Percentiles rank a stretch among this genome's conserved stretches.
phyloP scores from a whole-genome alignment of 2,329 filamentous ascomycete species.

The Sporothrix brasiliensis region DNA sequence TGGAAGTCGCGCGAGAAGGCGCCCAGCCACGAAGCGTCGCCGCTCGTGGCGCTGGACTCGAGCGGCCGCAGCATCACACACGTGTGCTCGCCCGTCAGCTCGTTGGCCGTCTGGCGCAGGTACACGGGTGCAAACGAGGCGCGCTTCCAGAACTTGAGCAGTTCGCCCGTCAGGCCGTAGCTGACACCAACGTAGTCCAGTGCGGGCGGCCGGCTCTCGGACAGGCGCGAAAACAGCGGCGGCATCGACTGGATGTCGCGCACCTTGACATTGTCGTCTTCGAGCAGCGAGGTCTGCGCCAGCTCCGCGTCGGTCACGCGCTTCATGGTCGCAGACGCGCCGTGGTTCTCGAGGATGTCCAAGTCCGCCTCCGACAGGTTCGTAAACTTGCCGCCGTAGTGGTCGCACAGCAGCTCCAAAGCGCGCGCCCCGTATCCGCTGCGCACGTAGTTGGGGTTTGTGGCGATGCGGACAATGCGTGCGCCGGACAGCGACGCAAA shows the following conservation, averaged over 20 bases:
- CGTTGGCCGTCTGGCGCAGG: slow-evolving; percentile 89
- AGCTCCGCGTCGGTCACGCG: slow-evolving; percentile 83
- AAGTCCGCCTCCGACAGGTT: slow-evolving; percentile 72
- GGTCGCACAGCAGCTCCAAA: slow-evolving; percentile 82
- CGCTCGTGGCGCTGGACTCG: slow-evolving; percentile 50
- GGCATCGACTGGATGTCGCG: slow-evolving; percentile 91
- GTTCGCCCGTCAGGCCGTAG: slow-evolving; percentile 81
- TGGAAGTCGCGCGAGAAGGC: slow-evolving; percentile 94
- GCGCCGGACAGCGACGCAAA: slow-evolving; percentile 93
- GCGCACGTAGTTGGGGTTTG: slow-evolving; percentile 86
- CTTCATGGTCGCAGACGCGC: slow-evolving; percentile 61
- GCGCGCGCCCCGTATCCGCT: slow-evolving; percentile 96
- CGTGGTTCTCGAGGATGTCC: slow-evolving; percentile 3
- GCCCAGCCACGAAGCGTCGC: slow-evolving; percentile 81
- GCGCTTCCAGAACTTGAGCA: slow-evolving; percentile 98
- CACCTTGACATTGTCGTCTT: slow-evolving; percentile 82
- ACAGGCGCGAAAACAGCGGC: slow-evolving; percentile 84
- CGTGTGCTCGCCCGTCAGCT: slow-evolving; percentile 94
- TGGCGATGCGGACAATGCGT: slow-evolving; percentile 89
- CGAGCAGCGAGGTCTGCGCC: slow-evolving; percentile 69
- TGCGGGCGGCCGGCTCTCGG: slow-evolving; percentile 74
- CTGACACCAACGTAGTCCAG: slow-evolving; percentile 96
- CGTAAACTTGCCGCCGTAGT: slow-evolving; percentile 92
- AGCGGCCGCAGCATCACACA: slow-evolving; percentile 95
- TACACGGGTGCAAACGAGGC: slow-evolving; percentile 86